Conservation (phyloP, 2,329 filamentous ascomycete species). For the Epichloe gansuensis region DNA sequence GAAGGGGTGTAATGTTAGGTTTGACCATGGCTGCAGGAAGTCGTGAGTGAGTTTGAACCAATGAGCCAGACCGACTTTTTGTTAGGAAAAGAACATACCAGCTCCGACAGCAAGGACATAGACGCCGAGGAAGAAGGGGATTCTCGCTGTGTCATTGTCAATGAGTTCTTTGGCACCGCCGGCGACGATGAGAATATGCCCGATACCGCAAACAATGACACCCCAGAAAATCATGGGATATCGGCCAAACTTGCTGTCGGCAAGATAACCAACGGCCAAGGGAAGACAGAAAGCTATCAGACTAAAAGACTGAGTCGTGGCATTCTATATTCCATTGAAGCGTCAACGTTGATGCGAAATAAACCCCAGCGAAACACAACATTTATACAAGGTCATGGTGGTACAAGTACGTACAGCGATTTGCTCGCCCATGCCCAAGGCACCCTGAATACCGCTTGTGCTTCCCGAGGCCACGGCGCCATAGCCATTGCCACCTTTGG, state of each 20-base stretch:
- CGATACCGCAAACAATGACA: slow-evolving; percentile 53
- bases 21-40: slow-evolving; percentile 44
- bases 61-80: too few relatives aligned
- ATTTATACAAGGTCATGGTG: too few relatives aligned
- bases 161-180: slow-evolving; percentile 39
- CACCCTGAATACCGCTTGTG: slow-evolving; percentile 39
- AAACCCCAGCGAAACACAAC: too few relatives aligned
- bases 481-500: slow-evolving; percentile 33
- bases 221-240: slow-evolving; percentile 62
- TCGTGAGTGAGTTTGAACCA: not conserved
- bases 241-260: slow-evolving; percentile 58
- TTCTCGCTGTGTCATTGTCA: slow-evolving; percentile 32
- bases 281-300: slow-evolving; percentile 47
- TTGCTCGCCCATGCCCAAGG: slow-evolving; percentile 38
- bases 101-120: slow-evolving; percentile 47
- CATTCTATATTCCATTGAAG: slow-evolving; percentile 8
- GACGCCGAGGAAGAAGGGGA: slow-evolving; percentile 49
- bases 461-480: slow-evolving; percentile 28
- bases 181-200: slow-evolving; percentile 55
- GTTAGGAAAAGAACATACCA: slow-evolving; percentile 16
- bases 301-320: slow-evolving; percentile 34
- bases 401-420: slow-evolving; percentile 9
- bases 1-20: slow-evolving; percentile 55
- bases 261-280: slow-evolving; percentile 41
- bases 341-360: too few relatives aligned